A percentile compares a stretch with the other conserved stretches of the same genome.
phyloP scores from a whole-genome alignment of 306 rosid genomes.

The Astragalus glycyphyllos region DNA sequence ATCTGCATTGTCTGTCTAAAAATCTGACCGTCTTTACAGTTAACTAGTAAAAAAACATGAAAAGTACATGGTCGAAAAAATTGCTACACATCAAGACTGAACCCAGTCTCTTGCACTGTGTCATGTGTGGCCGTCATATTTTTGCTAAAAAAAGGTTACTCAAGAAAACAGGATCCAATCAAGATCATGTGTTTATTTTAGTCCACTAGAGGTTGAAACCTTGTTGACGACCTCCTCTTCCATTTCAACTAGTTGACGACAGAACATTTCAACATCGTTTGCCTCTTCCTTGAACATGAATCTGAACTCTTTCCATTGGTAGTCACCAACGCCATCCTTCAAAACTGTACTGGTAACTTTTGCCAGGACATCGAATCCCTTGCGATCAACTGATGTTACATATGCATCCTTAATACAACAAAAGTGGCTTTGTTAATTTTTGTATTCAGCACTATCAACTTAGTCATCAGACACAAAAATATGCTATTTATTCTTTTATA shows the following conservation, averaged over 20 bases:
- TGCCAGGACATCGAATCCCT: slow-evolving; percentile 80
- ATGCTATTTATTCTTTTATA: slow-evolving; percentile 7
- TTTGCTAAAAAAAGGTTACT: neutral
- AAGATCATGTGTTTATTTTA: slow-evolving; percentile 40
- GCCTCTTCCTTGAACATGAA: slow-evolving; percentile 70
- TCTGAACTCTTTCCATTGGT: slow-evolving; percentile 80
- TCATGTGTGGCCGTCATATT: slow-evolving; percentile 1
- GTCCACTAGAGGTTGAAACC: slow-evolving; percentile 74
- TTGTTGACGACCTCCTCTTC: slow-evolving; percentile 74
- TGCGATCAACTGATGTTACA: slow-evolving; percentile 67
- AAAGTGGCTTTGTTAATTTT: slow-evolving; percentile 31
- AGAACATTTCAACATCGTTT: slow-evolving; percentile 62
- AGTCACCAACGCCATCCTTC: slow-evolving; percentile 58
- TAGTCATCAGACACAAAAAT: slow-evolving; percentile 22
- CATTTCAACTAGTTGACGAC: slow-evolving; percentile 78
- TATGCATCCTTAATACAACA: slow-evolving; percentile 71
- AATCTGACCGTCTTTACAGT: neutral
- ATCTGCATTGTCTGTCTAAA: neutral
- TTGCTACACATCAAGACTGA: neutral
- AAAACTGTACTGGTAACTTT: slow-evolving; percentile 53
- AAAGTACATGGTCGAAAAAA: neutral
- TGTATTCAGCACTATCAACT: slow-evolving; percentile 11
- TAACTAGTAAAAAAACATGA: neutral
- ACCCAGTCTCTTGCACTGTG: neutral
- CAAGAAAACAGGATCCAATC: neutral